phyloP scores from a whole-genome alignment of 139 green algal species.

The Chlamydomonas schloesseri region DNA sequence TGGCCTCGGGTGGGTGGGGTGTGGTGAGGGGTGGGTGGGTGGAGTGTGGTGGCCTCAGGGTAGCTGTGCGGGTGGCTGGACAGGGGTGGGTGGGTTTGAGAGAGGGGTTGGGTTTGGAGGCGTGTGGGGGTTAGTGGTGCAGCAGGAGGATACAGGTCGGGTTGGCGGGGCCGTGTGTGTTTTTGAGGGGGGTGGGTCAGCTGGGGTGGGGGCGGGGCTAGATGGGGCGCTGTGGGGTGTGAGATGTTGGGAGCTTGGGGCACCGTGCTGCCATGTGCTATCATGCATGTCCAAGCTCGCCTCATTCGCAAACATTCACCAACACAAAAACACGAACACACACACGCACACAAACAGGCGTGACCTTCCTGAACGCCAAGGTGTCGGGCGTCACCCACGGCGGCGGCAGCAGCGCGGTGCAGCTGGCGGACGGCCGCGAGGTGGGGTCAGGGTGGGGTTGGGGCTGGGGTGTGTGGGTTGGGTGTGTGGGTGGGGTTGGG shows the following conservation, averaged over 20 bases:
- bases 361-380: conserved; percentile 68
- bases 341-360: conserved; percentile 39
- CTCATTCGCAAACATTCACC: too few species aligned
- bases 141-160: background rate
- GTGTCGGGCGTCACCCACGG: conserved; percentile 77
- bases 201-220: too few species aligned
- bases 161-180: too few species aligned
- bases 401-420: conserved; percentile 67
- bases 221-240: too few species aligned
- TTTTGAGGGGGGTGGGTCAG: too few species aligned
- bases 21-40: background rate
- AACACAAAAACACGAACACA: too few species aligned
- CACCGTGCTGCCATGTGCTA: too few species aligned
- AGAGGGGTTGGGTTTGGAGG: too few species aligned
- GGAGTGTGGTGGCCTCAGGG: background rate
- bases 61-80: background rate
- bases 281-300: too few species aligned
- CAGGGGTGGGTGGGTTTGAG: too few species aligned
- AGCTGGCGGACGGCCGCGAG: conserved; percentile 53
- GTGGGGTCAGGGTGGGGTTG: background rate
- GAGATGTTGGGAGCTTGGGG: too few species aligned
- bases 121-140: too few species aligned
- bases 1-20: conserved; percentile 61
- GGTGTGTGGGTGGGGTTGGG: background rate
- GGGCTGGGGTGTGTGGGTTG: background rate